Percentiles rank a stretch among this genome's conserved stretches.
Evolutionary conservation across 140 eudicot species (phyloP).

Genomic region (Oenanthe javanica): DNA sequence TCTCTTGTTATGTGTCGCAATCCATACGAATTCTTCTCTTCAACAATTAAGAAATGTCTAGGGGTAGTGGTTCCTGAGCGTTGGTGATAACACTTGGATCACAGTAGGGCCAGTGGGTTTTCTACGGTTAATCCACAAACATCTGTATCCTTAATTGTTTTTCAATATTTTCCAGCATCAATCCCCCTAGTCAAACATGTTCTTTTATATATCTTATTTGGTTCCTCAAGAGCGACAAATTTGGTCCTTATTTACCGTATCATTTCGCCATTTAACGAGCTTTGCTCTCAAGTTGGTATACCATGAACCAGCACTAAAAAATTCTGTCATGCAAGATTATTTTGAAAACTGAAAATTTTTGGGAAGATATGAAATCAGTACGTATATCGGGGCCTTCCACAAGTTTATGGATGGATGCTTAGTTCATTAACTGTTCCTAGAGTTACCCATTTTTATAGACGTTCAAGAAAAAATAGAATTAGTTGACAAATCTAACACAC

Average conservation of each 20-base stretch:
- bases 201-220: background rate
- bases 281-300: background rate
- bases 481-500: constrained; percentile 27
- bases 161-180: background rate
- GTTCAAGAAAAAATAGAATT: background rate
- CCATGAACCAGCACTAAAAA: background rate
- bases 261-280: background rate
- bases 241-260: background rate
- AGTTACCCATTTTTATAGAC: background rate
- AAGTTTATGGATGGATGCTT: background rate
- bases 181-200: background rate
- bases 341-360: background rate
- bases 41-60: too few species aligned
- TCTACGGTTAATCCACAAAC: too few species aligned
- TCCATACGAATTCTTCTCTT: too few species aligned
- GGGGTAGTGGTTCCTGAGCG: too few species aligned
- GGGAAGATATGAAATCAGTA: background rate
- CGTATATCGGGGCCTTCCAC: background rate
- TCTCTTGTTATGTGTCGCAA: too few species aligned
- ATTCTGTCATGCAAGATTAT: background rate
- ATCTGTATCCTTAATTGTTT: background rate
- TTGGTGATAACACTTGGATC: too few species aligned
- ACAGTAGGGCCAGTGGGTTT: too few species aligned
- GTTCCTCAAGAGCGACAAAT: background rate
- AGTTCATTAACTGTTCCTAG: background rate